Conservation (phyloP, 192 early-diverging fungal genomes). For the Dispira simplex region DNA sequence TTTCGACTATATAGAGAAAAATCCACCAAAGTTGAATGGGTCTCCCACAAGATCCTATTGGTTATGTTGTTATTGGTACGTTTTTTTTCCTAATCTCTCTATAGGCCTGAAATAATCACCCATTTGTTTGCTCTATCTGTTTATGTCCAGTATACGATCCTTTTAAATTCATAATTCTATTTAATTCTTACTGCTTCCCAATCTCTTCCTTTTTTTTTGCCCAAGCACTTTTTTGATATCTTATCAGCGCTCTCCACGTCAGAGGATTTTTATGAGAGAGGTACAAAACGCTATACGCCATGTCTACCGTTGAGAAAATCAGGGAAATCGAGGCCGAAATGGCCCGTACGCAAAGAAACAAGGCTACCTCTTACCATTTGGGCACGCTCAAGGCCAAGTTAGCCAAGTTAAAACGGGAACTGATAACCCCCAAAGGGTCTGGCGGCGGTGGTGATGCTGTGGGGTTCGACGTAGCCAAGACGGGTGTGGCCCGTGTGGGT, state of each 20-base stretch:
- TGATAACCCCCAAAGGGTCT: slow-evolving; percentile 69
- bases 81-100: too few relatives aligned
- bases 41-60: too few relatives aligned
- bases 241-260: too few relatives aligned
- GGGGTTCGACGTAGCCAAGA: slow-evolving; percentile 97
- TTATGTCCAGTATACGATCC: too few relatives aligned
- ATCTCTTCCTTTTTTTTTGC: neutral
- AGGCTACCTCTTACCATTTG: slow-evolving; percentile 89
- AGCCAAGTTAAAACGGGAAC: slow-evolving; percentile 89
- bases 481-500: slow-evolving; percentile 96
- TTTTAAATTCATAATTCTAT: neutral
- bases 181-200: neutral
- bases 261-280: too few relatives aligned
- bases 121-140: too few relatives aligned
- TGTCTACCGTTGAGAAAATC: slow-evolving; percentile 42
- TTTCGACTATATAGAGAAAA: too few relatives aligned
- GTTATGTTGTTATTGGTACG: too few relatives aligned
- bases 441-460: slow-evolving; percentile 78
- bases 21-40: too few relatives aligned
- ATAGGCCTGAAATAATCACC: too few relatives aligned
- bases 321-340: slow-evolving; percentile 68
- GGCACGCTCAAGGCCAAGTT: slow-evolving; percentile 92
- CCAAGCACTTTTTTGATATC: too few relatives aligned
- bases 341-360: slow-evolving; percentile 88
- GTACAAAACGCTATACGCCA: slow-evolving; percentile 14